phyloP scores from a whole-genome alignment of 2,329 filamentous ascomycete genomes.

The Paramyrothecium roridum region DNA sequence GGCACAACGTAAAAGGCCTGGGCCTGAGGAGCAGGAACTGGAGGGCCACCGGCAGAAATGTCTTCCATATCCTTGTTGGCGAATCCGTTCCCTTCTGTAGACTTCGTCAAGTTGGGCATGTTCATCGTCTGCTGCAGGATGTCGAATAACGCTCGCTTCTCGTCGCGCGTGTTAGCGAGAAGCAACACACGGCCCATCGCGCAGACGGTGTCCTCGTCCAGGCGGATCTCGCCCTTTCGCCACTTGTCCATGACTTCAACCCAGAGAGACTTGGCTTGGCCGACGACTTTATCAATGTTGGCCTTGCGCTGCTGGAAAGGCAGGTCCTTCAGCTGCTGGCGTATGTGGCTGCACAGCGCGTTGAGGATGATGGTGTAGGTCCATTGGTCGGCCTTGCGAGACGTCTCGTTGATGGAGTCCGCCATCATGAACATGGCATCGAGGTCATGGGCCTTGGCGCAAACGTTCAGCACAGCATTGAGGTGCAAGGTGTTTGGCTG shows the following conservation, averaged over 20 bases:
- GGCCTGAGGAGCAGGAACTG: conserved; percentile 1
- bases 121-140: conserved; percentile 81
- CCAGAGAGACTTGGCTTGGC: conserved; percentile 75
- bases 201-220: conserved; percentile 78
- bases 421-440: conserved; percentile 78
- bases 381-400: conserved; percentile 58
- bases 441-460: conserved; percentile 69
- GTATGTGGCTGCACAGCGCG: conserved; percentile 53
- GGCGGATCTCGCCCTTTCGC: conserved; percentile 62
- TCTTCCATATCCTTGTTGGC: conserved; percentile 14
- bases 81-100: conserved; percentile 11
- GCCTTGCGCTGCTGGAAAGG: conserved; percentile 25
- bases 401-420: conserved; percentile 64
- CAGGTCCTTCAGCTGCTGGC: conserved; percentile 20
- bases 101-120: conserved; percentile 55
- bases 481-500: conserved; percentile 77
- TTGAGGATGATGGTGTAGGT: conserved; percentile 86
- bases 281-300: conserved; percentile 45
- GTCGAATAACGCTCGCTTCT: conserved; percentile 70
- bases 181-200: conserved; percentile 80
- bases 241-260: conserved; percentile 74
- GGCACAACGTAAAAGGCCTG: conserved; percentile 37
- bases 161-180: conserved; percentile 52
- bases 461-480: conserved; percentile 85
- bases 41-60: conserved; percentile 7